phyloP scores from a whole-genome alignment of 257 asterid genomes.

The Paulownia fortunei region DNA sequence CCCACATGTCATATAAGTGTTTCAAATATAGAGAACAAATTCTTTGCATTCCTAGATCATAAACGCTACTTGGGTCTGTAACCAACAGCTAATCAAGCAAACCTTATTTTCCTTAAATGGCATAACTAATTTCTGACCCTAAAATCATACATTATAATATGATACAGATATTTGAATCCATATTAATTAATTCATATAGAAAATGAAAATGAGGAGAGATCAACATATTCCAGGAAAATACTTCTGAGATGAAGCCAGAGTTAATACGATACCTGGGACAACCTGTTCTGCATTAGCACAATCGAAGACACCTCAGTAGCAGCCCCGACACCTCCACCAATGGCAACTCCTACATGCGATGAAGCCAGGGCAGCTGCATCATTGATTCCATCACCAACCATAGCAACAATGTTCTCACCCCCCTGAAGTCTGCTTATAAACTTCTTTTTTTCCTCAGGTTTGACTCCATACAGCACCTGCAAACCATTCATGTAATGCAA shows the following conservation, averaged over 20 bases:
- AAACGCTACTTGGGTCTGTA: not conserved
- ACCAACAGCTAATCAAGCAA: not conserved
- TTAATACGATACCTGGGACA: slow-evolving; percentile 74
- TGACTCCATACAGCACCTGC: slow-evolving; percentile 86
- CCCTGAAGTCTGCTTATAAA: slow-evolving; percentile 75
- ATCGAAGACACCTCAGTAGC: slow-evolving; percentile 97
- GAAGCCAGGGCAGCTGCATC: slow-evolving; percentile 99
- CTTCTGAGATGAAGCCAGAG: slow-evolving; percentile 19
- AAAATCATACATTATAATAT: not conserved
- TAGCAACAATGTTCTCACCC: slow-evolving; percentile 79
- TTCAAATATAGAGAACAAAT: not conserved
- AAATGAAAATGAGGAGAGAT: slow-evolving; percentile 7
- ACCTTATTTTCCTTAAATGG: not conserved
- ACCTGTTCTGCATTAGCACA: slow-evolving; percentile 91
- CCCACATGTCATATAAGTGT: not conserved
- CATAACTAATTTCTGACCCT: not conserved
- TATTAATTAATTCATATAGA: not conserved
- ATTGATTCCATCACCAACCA: slow-evolving; percentile 99
- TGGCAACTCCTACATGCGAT: slow-evolving; percentile 94
- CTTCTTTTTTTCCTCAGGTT: slow-evolving; percentile 83
- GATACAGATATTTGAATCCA: not conserved
- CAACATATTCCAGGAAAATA: not conserved
- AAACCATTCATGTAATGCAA: slow-evolving; percentile 31
- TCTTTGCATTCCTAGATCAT: not conserved
- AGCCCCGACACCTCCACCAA: slow-evolving; percentile 96